Conservation (phyloP, 192 early-diverging fungal species). For the Coemansia sp. region DNA sequence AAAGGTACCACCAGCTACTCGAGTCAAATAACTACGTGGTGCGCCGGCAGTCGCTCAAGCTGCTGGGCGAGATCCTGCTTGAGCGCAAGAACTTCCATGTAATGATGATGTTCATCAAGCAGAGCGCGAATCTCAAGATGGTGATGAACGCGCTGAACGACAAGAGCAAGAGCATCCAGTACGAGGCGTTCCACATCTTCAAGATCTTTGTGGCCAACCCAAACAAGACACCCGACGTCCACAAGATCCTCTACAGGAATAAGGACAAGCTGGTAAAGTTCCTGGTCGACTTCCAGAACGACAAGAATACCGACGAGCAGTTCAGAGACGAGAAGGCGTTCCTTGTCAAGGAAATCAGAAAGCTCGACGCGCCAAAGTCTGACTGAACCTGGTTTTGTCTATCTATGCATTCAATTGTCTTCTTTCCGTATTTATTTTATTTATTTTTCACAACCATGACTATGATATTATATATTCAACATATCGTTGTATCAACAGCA, state of each 20-base stretch:
- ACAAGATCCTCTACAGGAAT: slow-evolving; percentile 91
- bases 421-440: neutral
- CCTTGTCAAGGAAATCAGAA: slow-evolving; percentile 84
- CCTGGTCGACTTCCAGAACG: slow-evolving; percentile 91
- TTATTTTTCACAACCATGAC: neutral
- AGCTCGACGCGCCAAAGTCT: slow-evolving; percentile 31
- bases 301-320: slow-evolving; percentile 95
- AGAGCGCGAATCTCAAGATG: slow-evolving; percentile 90
- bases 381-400: neutral
- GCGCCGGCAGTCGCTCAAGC: slow-evolving; percentile 96
- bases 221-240: slow-evolving; percentile 88
- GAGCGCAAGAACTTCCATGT: slow-evolving; percentile 93
- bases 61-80: slow-evolving; percentile 95
- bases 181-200: slow-evolving; percentile 99
- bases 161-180: slow-evolving; percentile 97
- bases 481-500: too few relatives aligned
- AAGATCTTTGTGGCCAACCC: slow-evolving; percentile 99
- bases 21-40: slow-evolving; percentile 97
- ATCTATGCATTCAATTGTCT: too few relatives aligned
- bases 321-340: slow-evolving; percentile 99
- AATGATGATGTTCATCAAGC: slow-evolving; percentile 94
- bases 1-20: slow-evolving; percentile 73
- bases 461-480: neutral
- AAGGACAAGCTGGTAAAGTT: slow-evolving; percentile 86
- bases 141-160: slow-evolving; percentile 98